Base-by-base conservation (phyloP, 177 flowering plant species). In the Vitis hybrid region DNA sequence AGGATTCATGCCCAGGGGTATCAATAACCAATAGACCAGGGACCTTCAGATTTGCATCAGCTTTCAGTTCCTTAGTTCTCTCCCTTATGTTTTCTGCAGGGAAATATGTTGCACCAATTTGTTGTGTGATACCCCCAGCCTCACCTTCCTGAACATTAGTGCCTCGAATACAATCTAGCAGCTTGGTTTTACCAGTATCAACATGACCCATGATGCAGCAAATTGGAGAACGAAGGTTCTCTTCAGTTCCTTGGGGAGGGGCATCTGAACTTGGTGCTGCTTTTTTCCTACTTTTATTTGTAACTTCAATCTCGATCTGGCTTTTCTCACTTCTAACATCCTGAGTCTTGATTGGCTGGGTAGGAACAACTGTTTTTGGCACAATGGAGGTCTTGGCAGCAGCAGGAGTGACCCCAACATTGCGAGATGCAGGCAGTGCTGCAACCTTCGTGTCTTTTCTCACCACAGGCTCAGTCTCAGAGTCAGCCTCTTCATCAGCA, bases 131-230 rank as follows among this genome's bases (percentile, higher is more conserved):
- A 15, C 99, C 99, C 65, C 99, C 99, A 67, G 99, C 99, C 80
- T 96, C 99, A 69, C 99, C 99, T 78, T 90, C 98, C 82, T 96
- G 99, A 77, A 96, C 99, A 83, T 96, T 93, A 56, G 99, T 96
- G 52, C 99, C 90, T 62, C 99, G 79, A 18, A 96, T 93, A 80
- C 98, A 93, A 84, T 96, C 99, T 68, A 96, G 85, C 62, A 96
- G 83, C 82, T 96, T 96, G 59, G 99, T 96, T 77, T 96, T 96
- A 64, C 98, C 99, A 67, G 99, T 96, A 80, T 96, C 99, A 70
- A 96, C 99, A 79, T 96, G 99, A 13, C 99, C 99, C 91, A 96
- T 91, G 58, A 96, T 96, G 74, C 99, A 96, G 83, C 99, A 96
- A 60, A 96, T 96, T 62, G 99, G 99, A 39, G 99, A 93, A 19